Evolutionary conservation across 2,329 filamentous ascomycete species (phyloP).

Genomic region (Trichoderma endophyticum): DNA sequence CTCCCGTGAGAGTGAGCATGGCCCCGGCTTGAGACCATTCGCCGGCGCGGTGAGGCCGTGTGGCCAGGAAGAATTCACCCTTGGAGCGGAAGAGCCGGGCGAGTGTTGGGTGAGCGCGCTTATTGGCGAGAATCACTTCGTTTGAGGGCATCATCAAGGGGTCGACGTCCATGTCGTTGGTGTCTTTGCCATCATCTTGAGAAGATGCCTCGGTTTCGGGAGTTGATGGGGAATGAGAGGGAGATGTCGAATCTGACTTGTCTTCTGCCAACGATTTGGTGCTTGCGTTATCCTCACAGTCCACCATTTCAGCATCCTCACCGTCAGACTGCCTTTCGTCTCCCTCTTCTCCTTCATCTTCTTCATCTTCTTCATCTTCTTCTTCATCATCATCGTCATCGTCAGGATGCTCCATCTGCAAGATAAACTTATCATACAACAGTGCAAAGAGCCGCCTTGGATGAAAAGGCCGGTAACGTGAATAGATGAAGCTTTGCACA

Average conservation of each 20-base stretch:
- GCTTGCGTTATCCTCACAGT: not conserved
- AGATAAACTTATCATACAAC: constrained; percentile 49
- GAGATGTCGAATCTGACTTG: not conserved
- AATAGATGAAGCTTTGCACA: constrained; percentile 69
- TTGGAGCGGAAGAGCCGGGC: constrained; percentile 60
- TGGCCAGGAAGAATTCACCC: constrained; percentile 59
- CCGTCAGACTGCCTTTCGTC: not conserved
- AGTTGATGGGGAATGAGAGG: not conserved
- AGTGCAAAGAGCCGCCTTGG: constrained; percentile 45
- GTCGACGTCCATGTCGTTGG: constrained; percentile 19
- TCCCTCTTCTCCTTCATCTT: not conserved
- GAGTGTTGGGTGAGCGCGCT: constrained; percentile 52
- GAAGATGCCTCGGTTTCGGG: not conserved
- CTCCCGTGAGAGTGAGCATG: constrained; percentile 59
- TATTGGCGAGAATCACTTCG: constrained; percentile 51
- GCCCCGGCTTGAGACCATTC: constrained; percentile 64
- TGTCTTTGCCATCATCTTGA: not conserved
- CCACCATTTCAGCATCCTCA: constrained; percentile 6
- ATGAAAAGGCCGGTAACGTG: constrained; percentile 54
- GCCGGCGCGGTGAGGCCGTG: constrained; percentile 51
- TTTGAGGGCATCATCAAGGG: constrained; percentile 36
- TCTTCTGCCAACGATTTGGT: constrained; percentile 23
- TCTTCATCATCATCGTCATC: constrained; percentile 36
- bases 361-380: constrained; percentile 30
- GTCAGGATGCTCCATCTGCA: constrained; percentile 44